Percentiles rank a stretch among this genome's conserved stretches.
Conservation (phyloP, 352 stramenopile genomes). For the Phytophthora palmivora region DNA sequence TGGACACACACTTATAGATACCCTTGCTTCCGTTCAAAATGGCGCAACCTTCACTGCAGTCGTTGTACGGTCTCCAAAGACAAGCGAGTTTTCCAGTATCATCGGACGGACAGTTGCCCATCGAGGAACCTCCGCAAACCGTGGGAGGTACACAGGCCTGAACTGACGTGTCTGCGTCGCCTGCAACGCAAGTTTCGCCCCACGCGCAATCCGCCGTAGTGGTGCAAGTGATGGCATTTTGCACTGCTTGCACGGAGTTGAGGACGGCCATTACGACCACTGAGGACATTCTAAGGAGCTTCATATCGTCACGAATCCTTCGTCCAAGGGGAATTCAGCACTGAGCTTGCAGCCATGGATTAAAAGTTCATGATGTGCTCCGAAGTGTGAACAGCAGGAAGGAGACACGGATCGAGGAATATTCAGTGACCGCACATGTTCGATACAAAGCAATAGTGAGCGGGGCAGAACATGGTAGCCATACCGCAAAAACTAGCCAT, state of each 20-base stretch:
- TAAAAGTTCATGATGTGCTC: neutral
- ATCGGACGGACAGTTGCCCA: slow-evolving; percentile 73
- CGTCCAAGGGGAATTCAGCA: slow-evolving; percentile 16
- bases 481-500: slow-evolving; percentile 28
- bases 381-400: slow-evolving; percentile 10
- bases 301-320: slow-evolving; percentile 28
- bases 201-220: slow-evolving; percentile 70
- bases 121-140: slow-evolving; percentile 57
- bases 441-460: slow-evolving; percentile 25
- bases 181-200: slow-evolving; percentile 77
- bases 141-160: slow-evolving; percentile 74
- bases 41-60: slow-evolving; percentile 35
- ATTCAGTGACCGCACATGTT: slow-evolving; percentile 27
- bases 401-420: slow-evolving; percentile 28
- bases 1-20: slow-evolving; percentile 86
- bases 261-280: slow-evolving; percentile 21
- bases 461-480: slow-evolving; percentile 22
- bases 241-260: slow-evolving; percentile 18
- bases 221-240: slow-evolving; percentile 55
- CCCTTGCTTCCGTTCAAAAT: slow-evolving; percentile 44
- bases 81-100: slow-evolving; percentile 73
- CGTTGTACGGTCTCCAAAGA: slow-evolving; percentile 47
- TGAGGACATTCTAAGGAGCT: slow-evolving; percentile 17
- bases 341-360: slow-evolving; percentile 16
- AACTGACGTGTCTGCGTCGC: slow-evolving; percentile 60